Percentiles rank a stretch among this genome's conserved stretches.
These are phyloP conservation scores for Podospora fimiseda DNA, from an alignment of 495 filamentous ascomycete species.

Conservation along the genomic window DNA sequence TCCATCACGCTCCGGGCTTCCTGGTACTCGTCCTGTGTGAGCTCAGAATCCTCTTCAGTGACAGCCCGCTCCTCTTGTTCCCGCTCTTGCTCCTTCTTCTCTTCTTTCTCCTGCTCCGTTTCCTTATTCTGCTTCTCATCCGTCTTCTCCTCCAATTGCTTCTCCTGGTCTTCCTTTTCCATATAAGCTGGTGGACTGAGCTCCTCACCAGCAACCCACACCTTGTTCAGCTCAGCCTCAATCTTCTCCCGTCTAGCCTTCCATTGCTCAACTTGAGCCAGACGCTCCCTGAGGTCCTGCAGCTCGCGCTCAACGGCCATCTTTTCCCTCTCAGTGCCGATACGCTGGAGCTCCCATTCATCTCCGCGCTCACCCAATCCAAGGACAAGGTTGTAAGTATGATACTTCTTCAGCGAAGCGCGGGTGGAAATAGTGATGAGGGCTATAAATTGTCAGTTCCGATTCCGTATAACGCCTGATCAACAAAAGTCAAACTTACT, in stretches of 20 bases:
- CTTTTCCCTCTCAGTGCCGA: conserved; percentile 88
- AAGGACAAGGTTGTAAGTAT: conserved; percentile 80
- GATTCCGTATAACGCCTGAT: conserved; percentile 1
- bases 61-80: background rate
- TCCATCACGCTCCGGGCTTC: background rate
- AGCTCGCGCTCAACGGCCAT: conserved; percentile 85
- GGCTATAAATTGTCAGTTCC: conserved; percentile 44
- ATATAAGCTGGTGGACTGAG: conserved; percentile 39
- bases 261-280: conserved; percentile 79
- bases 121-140: background rate
- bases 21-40: conserved; percentile 3
- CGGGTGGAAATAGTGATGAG: conserved; percentile 91
- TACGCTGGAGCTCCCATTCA: conserved; percentile 84
- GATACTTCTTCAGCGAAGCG: conserved; percentile 88
- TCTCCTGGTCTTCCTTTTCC: conserved; percentile 16
- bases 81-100: background rate
- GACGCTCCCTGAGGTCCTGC: conserved; percentile 67
- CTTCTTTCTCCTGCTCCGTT: background rate
- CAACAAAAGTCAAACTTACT: conserved; percentile 47
- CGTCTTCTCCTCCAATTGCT: conserved; percentile 7
- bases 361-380: conserved; percentile 59
- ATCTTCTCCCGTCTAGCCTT: conserved; percentile 73
- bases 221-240: conserved; percentile 46
- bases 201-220: conserved; percentile 47
- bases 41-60: background rate